Evolutionary conservation across 805 yeast species (phyloP).

Genomic region (Millerozyma acaciae): DNA sequence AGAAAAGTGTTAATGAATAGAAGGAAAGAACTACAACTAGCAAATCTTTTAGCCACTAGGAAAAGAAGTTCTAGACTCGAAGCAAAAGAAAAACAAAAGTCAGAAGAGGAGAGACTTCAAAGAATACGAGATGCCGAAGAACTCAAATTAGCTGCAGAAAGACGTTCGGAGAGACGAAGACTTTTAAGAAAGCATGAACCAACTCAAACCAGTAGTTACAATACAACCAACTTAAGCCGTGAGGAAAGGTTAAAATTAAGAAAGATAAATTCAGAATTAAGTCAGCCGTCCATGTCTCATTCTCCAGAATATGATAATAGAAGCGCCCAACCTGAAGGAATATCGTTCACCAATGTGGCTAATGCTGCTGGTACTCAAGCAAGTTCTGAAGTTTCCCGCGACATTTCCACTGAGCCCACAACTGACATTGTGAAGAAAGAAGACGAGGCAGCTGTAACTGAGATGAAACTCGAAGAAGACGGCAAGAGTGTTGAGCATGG

Average conservation of each 20-base stretch:
- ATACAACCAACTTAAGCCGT: conserved; percentile 24
- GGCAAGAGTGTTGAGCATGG: no score
- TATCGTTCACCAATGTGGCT: no score
- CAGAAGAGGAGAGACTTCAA: conserved; percentile 50
- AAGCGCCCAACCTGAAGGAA: no score
- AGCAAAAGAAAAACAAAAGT: conserved; percentile 50
- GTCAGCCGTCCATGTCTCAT: no score
- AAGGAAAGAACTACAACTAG: conserved; percentile 61
- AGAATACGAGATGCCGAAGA: conserved; percentile 45
- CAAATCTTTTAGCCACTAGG: conserved; percentile 59
- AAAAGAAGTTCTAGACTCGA: conserved; percentile 73
- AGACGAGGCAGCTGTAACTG: no score
- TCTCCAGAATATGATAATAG: no score
- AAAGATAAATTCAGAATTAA: conserved; percentile 7
- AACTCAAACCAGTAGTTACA: conserved; percentile 5
- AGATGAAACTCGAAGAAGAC: no score
- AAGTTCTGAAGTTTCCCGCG: no score
- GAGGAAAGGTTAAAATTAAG: conserved; percentile 34
- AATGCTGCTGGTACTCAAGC: no score
- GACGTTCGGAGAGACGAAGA: conserved; percentile 41
- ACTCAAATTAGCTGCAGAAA: conserved; percentile 39
- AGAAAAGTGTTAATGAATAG: conserved; percentile 52
- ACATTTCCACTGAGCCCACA: no score
- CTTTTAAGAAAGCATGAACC: conserved; percentile 27
- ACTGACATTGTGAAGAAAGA: no score